Evolutionary conservation across 192 early-diverging fungal species (phyloP), one percentile per base, ranked within the genome.

Genomic region (Coemansia sp.): DNA sequence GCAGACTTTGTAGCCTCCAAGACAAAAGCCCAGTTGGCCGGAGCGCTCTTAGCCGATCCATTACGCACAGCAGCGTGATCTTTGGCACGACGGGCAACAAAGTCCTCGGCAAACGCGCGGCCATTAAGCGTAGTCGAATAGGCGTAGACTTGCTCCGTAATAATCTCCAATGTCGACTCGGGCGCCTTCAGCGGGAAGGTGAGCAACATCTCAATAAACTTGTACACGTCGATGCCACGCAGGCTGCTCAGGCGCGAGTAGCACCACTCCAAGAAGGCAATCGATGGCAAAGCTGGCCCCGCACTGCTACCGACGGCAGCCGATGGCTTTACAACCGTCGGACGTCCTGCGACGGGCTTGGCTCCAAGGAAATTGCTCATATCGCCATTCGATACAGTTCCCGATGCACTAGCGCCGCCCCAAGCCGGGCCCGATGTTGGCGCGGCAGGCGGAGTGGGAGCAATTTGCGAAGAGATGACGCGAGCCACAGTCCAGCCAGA

Each of bases 81-180:
- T 14, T 85, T 90, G 72, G 88, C 89, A 60, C 92, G 87, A 29
- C 89, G 87, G 66, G 87, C 89, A 53, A 90, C 85, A 76, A 92
- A 94, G 70, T 94, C 92, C 21, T 90, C 86, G 21, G 92, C 89
- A 81, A 94, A 94, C 9, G 87, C 87, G 38, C 89, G 88, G 48
- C 91, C 90, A 63, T 92, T 88, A 68, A 94, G 78, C 9, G 86
- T 85, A 25, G 85, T 69, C 1, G 92, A 92, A 70, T 90, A 86
- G n/a, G 89, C 89, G 72, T 92, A 89, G 45, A 92, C 85, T 63
- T 87, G 86, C 66, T 92, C 92, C 32, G 89, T 85, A 42, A 94
- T 92, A 48, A 92, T 92, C 63, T 92, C 91, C 12, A 90, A 72
- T 4, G 90, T 87, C 27, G 82, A 77, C 5, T 88, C 85, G 38